A percentile compares a stretch with the other conserved stretches of the same genome.
These are phyloP conservation scores for Kurtzmaniella quercitrusa DNA, from an alignment of 1,139 yeast genomes.

Conservation along the genomic window DNA sequence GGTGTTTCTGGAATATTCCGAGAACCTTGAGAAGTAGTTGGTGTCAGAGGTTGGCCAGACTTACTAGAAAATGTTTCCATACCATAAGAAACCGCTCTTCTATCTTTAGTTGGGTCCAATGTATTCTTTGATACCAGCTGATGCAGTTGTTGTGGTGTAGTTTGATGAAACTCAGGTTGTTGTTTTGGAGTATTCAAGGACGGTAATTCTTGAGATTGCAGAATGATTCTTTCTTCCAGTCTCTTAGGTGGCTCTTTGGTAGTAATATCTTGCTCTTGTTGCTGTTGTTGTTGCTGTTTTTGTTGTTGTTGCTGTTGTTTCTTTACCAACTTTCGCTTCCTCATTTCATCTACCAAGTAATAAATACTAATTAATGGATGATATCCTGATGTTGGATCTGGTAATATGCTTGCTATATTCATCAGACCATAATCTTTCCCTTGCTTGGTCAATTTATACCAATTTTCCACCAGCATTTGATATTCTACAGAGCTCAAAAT, in stretches of 20 bases:
- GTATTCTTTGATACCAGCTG: constrained; percentile 4
- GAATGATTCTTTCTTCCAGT: constrained; percentile 3
- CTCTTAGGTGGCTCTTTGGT: constrained; percentile 4
- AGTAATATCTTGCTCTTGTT: constrained; percentile 11
- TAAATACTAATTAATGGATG: constrained; percentile 89
- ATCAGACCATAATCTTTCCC: constrained; percentile 42
- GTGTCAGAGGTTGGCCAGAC: constrained; percentile 11
- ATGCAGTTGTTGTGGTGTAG: background rate
- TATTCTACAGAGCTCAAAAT: constrained; percentile 69
- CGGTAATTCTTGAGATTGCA: background rate
- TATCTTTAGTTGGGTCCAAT: background rate
- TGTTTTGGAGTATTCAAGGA: constrained; percentile 3
- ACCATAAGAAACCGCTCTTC: background rate
- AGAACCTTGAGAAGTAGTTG: background rate
- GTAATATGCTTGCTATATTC: constrained; percentile 36
- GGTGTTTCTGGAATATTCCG: background rate
- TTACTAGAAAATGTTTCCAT: constrained; percentile 4
- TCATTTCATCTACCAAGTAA: constrained; percentile 80
- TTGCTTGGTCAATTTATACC: constrained; percentile 49
- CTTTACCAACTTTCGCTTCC: constrained; percentile 62
- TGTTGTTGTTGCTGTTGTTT: constrained; percentile 35
- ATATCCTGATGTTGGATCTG: constrained; percentile 85
- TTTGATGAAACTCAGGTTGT: background rate
- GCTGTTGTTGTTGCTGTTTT: constrained; percentile 17
- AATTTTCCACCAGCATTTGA: constrained; percentile 56